Evolutionary conservation across 2,329 filamentous ascomycete genomes (phyloP), one percentile per base, ranked within the genome.

Genomic region (Pseudofabraea citricarpa): DNA sequence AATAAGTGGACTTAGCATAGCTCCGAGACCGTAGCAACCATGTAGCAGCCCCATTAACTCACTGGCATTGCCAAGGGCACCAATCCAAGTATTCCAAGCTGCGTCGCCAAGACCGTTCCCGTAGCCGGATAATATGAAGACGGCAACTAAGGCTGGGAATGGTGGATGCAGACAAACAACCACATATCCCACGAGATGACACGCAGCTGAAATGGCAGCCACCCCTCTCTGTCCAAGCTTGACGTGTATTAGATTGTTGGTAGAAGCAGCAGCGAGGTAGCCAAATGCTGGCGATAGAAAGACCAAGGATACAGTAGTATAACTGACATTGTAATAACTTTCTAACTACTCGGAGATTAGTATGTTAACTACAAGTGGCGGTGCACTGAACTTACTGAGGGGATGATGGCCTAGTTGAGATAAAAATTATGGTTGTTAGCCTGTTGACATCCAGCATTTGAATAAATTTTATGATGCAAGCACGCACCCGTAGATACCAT

Each of bases 1-100:
- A 45, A 88, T 71, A 4, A 89, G 62, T 0, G 85, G 85, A 3
- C 74, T 72, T 10, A 88, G 66, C 0, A 83, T 81, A 1, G 81
- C 85, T 1, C 86, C 85, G 0, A 85, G 57, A 1, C 83, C 84
- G 56, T 87, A 90, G 26, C 77, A 75, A 1, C 78, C 83, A 58
- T 88, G 84, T 20, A 89, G 64, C 46, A 88, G 71, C 1, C 85
- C 85, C 2, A 89, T 72, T 2, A 90, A 67, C 56, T 88, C 80
- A 56, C 90, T 89, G 9, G 83, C 75, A 44, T 42, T 47, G 16
- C 20, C 45, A 79, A 90, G 85, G 53, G 80, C 83, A 10, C 85
- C 86, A 18, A 76, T 60, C 70, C 72, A 77, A 13, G 73, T 73
- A 55, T 78, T 78, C 67, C 74, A 79, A 4, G 66, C 73, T 49